A percentile compares a stretch with the other conserved stretches of the same genome.
Conservation (phyloP, 345 rosid genomes). For the Leavenworthia alabamica region DNA sequence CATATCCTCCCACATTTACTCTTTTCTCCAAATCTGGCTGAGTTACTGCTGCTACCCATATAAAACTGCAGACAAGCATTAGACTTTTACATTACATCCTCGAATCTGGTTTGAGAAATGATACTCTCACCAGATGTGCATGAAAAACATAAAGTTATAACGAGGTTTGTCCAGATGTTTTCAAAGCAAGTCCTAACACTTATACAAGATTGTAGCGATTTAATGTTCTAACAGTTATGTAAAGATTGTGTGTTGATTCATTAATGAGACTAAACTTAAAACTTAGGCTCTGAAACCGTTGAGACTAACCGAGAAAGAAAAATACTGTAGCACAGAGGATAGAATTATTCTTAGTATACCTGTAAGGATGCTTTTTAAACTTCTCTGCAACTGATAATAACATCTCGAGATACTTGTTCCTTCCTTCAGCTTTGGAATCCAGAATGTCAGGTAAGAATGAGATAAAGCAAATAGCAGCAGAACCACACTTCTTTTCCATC, state of each 20-base stretch:
- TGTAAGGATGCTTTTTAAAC: conserved; percentile 84
- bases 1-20: conserved; percentile 92
- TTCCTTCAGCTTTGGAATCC: conserved; percentile 97
- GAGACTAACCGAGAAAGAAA: neutral
- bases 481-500: conserved; percentile 85
- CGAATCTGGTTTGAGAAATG: too few relatives aligned
- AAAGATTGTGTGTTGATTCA: too few relatives aligned
- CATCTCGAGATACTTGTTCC: conserved; percentile 76
- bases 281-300: too few relatives aligned
- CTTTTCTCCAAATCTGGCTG: conserved; percentile 84
- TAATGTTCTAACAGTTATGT: too few relatives aligned
- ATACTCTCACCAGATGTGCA: too few relatives aligned
- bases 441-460: conserved; percentile 94
- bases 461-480: conserved; percentile 93
- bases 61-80: conserved; percentile 55
- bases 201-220: too few relatives aligned
- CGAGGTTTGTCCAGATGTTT: too few relatives aligned
- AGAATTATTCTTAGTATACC: conserved; percentile 35
- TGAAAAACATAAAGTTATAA: too few relatives aligned
- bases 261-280: too few relatives aligned
- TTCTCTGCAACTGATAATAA: conserved; percentile 80
- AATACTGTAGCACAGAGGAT: neutral
- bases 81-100: too few relatives aligned
- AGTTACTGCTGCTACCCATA: conserved; percentile 90
- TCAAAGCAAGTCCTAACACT: too few relatives aligned